Evolutionary conservation across 1,284 basidiomycete species (phyloP).

Genomic region (Heterobasidion occidentale): DNA sequence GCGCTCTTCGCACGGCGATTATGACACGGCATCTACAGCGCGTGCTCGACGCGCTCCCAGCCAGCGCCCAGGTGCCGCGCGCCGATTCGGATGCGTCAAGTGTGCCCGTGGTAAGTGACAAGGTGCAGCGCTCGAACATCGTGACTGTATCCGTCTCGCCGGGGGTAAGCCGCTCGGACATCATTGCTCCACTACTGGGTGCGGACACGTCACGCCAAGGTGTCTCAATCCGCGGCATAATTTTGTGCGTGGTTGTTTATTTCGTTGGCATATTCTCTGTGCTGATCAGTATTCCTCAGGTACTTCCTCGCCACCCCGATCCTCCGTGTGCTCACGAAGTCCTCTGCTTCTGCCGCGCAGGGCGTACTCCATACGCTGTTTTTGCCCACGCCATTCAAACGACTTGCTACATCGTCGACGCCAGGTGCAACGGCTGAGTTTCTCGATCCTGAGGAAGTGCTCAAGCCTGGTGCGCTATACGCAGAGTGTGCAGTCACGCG

Average conservation of each 20-base stretch:
- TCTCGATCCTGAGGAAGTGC: slow-evolving; percentile 37
- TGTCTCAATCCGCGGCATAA: slow-evolving; percentile 32
- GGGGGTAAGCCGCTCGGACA: slow-evolving; percentile 63
- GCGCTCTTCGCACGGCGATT: slow-evolving; percentile 56
- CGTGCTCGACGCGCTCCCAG: slow-evolving; percentile 67
- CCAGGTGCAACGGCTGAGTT: slow-evolving; percentile 2
- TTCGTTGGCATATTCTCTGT: neutral
- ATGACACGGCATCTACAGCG: slow-evolving; percentile 71
- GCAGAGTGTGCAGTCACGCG: slow-evolving; percentile 60
- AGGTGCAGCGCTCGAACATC: slow-evolving; percentile 59
- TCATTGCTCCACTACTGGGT: slow-evolving; percentile 46
- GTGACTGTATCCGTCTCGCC: slow-evolving; percentile 65
- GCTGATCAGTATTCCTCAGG: slow-evolving; percentile 22
- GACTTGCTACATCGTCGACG: slow-evolving; percentile 10
- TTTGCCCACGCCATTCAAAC: slow-evolving; percentile 67
- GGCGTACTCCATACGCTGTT: slow-evolving; percentile 65
- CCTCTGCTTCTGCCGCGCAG: slow-evolving; percentile 48
- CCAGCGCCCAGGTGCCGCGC: slow-evolving; percentile 45
- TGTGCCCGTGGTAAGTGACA: slow-evolving; percentile 39
- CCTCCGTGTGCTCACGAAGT: slow-evolving; percentile 55
- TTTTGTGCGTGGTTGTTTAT: slow-evolving; percentile 30
- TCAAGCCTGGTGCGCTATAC: slow-evolving; percentile 71
- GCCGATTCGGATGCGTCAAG: slow-evolving; percentile 33
- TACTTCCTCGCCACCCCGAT: slow-evolving; percentile 56
- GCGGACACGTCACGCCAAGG: slow-evolving; percentile 28